Evolutionary conservation across 1,284 basidiomycete species (phyloP), one percentile per base, ranked within the genome.

Genomic region (Sanghuangporus baumii): DNA sequence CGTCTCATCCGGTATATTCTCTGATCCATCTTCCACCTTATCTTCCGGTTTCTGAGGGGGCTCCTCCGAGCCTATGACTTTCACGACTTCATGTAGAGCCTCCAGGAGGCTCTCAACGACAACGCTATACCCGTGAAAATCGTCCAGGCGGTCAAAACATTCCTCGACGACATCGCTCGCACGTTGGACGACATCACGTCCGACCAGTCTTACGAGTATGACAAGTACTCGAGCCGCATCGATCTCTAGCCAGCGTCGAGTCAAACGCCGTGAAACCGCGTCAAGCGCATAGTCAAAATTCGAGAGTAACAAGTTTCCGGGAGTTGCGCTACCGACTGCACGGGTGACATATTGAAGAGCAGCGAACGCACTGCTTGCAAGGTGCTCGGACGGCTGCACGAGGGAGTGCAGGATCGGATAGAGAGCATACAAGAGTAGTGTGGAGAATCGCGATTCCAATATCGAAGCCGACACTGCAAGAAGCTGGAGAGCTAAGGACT

Each of bases 221-320:
- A 86, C 83, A 14, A 98, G 79, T 6, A 96, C 94, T 66, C 86
- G 87, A 16, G 88, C 85, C 1, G 91, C 90, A 64, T 90, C 87
- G 11, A 88, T 75, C 66, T 94, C 92, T 4, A 97, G 80, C 77
- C 89, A 87, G 58, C 87, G 77, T 37, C 87, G 84, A 11, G 85
- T 87, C 16, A 97, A 81, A 34, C 89, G 84, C 40, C 91, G 87
- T 0, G 91, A 92, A 8, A 95, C 88, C 11, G 89, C 84, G 69
- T 96, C 94, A 63, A 98, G 83, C 7, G 93, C 89, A 70, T 98
- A 97, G 75, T 98, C 95, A 67, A 96, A 95, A 73, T 97, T 96
- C 31, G 94, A 89, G 36, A 97, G 81, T 4, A 98, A 78, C 37
- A 97, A 79, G 70, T 94, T 94, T 38, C 87, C 84, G 0, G 92